Base-by-base conservation (phyloP, 1,139 yeast genomes). In the Pichia sp. region DNA sequence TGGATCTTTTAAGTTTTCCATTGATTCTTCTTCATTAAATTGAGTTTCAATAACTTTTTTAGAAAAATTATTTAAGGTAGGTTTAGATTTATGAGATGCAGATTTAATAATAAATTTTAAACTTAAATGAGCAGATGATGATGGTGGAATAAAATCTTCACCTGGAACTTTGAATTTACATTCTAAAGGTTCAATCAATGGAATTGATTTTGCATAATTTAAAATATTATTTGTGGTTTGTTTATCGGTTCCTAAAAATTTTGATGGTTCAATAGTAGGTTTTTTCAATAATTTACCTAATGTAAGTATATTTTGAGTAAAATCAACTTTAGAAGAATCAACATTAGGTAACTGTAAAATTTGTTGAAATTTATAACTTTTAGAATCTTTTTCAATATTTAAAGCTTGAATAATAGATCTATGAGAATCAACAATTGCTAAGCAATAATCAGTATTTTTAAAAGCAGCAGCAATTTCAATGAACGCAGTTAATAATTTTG, bases 151-250 rank as follows among this genome's bases (percentile, higher is more conserved):
- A 35, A 73, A 71, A 31, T 70, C 66, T 69, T 90, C 97, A 37
- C 97, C 98, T 3, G 96, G 95, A 40, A 90, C 96, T 55, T 79
- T 76, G 67, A 90, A 88, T 50, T 77, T 79, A 42, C 95, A 83
- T 47, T 79, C 79, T 40, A 89, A 57, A 27, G 90, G 71, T 58
- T 86, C 81, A 50, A 92, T 68, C 42, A 73, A 69, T 40, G 97
- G 97, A 40, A 88, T 78, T 46, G 74, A 71, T 6, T 75, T 63
- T 2, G 94, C 96, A 49, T 83, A 75, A 10, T 72, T 67, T 45
- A 84, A 64, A 3, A 88, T 76, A 35, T 72, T 71, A 33, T 71
- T 69, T 53, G 80, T 80, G 28, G 61, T 58, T 2, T 43, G 44
- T 27, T 50, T 41, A 27, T 46, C 49, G 7, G 46, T 45, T 10